phyloP scores from a whole-genome alignment of 179 eudicot species.

The Silene vulgaris region DNA sequence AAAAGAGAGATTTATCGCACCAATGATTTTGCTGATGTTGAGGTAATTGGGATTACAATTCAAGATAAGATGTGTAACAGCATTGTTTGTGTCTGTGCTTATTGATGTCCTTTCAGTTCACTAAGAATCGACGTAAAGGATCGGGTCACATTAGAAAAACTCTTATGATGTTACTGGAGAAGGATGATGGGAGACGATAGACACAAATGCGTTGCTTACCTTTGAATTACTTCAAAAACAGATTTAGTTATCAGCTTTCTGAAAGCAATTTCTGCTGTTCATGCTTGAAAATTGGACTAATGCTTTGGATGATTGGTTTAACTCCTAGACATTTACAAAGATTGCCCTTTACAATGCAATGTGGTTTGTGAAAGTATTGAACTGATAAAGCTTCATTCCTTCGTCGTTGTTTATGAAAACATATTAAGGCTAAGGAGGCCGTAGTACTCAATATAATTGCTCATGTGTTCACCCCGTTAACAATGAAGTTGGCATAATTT shows the following conservation, averaged over 20 bases:
- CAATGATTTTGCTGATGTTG: constrained; percentile 80
- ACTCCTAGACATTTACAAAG: too few relatives aligned
- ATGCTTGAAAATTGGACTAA: background rate
- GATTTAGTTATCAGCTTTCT: background rate
- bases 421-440: background rate
- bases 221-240: background rate
- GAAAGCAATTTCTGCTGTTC: background rate
- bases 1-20: constrained; percentile 83
- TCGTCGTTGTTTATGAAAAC: background rate
- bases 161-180: background rate
- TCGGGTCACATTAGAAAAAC: background rate
- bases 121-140: background rate
- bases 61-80: background rate
- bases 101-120: background rate
- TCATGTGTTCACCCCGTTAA: background rate
- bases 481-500: background rate
- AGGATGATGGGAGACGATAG: too few relatives aligned
- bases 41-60: constrained; percentile 42
- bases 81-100: background rate
- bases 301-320: background rate
- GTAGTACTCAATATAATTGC: background rate
- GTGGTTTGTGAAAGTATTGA: background rate
- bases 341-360: background rate
- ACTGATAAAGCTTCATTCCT: background rate
- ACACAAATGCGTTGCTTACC: too few relatives aligned